Conservation (phyloP, 768 basidiomycete genomes). For the Serpula lacrymans region DNA sequence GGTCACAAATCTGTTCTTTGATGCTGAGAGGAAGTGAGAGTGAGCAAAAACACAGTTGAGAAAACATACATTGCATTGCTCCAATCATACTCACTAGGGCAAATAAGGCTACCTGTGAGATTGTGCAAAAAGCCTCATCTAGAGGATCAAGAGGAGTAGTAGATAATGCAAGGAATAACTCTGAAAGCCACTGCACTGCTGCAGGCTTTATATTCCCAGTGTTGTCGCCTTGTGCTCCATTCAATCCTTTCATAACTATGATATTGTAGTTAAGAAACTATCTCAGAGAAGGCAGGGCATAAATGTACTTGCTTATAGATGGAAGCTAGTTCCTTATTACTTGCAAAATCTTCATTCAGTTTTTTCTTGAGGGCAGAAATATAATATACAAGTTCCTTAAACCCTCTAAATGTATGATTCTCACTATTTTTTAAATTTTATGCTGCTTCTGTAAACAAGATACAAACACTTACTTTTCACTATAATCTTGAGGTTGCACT, state of each 20-base stretch:
- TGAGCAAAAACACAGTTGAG: neutral
- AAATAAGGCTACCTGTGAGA: slow-evolving; percentile 7
- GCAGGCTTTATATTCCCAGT: slow-evolving; percentile 2
- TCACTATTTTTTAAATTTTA: too few species aligned
- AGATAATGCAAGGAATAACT: neutral
- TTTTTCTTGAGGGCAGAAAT: too few species aligned
- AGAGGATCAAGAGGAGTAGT: neutral
- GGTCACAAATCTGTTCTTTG: neutral
- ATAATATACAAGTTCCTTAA: too few species aligned
- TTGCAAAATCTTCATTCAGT: too few species aligned
- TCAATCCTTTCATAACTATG: slow-evolving; percentile 12
- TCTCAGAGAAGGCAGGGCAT: too few species aligned
- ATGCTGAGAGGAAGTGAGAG: neutral
- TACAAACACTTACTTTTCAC: too few species aligned
- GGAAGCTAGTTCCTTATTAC: too few species aligned
- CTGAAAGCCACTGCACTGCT: slow-evolving; percentile 8
- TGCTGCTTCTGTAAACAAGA: too few species aligned
- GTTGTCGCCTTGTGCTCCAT: slow-evolving; percentile 12
- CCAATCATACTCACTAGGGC: slow-evolving; percentile 16
- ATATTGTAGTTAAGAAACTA: neutral
- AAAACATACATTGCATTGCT: neutral
- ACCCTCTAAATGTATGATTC: too few species aligned
- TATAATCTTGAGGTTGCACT: too few species aligned
- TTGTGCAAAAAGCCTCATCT: slow-evolving; percentile 7
- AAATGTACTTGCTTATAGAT: too few species aligned